phyloP scores from a whole-genome alignment of 2,329 filamentous ascomycete genomes.

The Westerdykella sp. region DNA sequence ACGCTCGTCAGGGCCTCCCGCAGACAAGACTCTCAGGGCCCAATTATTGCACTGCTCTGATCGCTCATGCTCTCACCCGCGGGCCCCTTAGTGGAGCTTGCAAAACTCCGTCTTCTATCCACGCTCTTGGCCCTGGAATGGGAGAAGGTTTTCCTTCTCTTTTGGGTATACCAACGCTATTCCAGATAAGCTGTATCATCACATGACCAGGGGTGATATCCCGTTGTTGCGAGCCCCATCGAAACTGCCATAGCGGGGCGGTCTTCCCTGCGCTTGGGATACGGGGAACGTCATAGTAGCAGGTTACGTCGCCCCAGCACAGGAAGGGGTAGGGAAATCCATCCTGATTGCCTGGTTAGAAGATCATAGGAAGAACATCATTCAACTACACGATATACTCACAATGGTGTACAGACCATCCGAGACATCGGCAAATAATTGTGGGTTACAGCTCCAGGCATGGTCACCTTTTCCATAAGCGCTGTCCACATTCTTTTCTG shows the following conservation, averaged over 20 bases:
- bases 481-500: conserved; percentile 26
- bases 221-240: conserved; percentile 27
- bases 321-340: conserved; percentile 28
- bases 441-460: conserved; percentile 23
- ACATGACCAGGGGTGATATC: conserved; percentile 32
- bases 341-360: conserved; percentile 1
- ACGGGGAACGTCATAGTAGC: conserved; percentile 30
- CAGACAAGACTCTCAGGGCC: too few species aligned
- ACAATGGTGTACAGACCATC: conserved; percentile 30
- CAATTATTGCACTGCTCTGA: too few species aligned
- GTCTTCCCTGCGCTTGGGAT: conserved; percentile 12
- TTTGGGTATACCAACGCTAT: conserved; percentile 22
- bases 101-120: conserved; percentile 9
- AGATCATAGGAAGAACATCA: not conserved
- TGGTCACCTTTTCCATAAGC: conserved; percentile 20
- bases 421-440: conserved; percentile 14
- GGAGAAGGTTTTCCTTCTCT: conserved; percentile 3
- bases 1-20: too few species aligned
- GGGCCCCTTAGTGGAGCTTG: conserved; percentile 19
- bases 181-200: conserved; percentile 26
- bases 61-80: not conserved
- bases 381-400: conserved; percentile 1
- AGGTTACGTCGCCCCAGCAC: conserved; percentile 29
- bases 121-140: conserved; percentile 16
- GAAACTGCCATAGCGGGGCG: conserved; percentile 25